phyloP scores from a whole-genome alignment of 1,284 basidiomycete genomes.

The Rhodotorula glutinis region DNA sequence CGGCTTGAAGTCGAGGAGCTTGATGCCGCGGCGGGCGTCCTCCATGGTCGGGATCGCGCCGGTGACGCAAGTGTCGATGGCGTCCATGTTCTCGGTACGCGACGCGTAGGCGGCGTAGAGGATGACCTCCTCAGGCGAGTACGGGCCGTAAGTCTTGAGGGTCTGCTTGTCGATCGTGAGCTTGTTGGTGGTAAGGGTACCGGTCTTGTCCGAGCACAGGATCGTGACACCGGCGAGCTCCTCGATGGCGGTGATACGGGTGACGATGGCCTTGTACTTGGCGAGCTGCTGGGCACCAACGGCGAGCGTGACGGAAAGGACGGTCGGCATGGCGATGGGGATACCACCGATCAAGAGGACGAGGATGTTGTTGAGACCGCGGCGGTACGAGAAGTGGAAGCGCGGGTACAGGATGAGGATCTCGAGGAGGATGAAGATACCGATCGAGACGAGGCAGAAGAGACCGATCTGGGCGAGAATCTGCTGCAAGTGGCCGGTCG shows the following conservation, averaged over 20 bases:
- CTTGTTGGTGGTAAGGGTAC: constrained; percentile 97
- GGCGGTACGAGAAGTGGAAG: constrained; percentile 72
- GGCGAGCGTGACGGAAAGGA: constrained; percentile 91
- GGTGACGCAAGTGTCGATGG: constrained; percentile 84
- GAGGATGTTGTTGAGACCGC: constrained; percentile 92
- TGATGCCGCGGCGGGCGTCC: constrained; percentile 84
- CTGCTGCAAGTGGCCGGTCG: constrained; percentile 95
- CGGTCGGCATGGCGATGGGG: constrained; percentile 97
- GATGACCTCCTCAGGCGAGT: constrained; percentile 83
- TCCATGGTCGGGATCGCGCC: constrained; percentile 63
- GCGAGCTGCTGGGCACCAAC: constrained; percentile 97
- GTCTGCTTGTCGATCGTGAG: constrained; percentile 93
- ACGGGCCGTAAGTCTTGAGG: constrained; percentile 81
- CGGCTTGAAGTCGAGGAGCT: constrained; percentile 96
- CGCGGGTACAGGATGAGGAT: constrained; percentile 76
- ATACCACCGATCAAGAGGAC: constrained; percentile 98
- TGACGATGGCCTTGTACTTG: constrained; percentile 97
- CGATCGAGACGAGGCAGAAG: constrained; percentile 87
- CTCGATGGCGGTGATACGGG: constrained; percentile 96
- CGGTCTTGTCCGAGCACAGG: constrained; percentile 95
- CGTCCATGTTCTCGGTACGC: constrained; percentile 97
- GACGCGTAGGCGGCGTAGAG: constrained; percentile 92
- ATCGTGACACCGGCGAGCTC: constrained; percentile 96
- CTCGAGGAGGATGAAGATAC: constrained; percentile 53
- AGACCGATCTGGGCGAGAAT: constrained; percentile 93